Percentiles rank a stretch among this genome's conserved stretches.
These are phyloP conservation scores for Sicyos baderoa DNA, from an alignment of 306 rosid genomes.

Conservation along the genomic window DNA sequence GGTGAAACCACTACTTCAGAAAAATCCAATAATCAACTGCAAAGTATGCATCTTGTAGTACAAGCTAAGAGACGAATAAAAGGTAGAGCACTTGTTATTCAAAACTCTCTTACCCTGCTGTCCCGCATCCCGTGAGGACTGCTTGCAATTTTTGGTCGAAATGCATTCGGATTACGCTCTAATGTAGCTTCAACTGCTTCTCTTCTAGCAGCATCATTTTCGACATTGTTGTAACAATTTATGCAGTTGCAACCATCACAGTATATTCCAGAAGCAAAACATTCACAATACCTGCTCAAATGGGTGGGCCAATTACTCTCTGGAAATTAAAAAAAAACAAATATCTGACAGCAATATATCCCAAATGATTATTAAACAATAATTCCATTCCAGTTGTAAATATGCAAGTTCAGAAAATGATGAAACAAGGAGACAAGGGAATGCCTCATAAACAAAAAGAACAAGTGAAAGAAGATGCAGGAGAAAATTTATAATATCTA, in stretches of 20 bases:
- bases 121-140: constrained; percentile 83
- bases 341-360: neutral
- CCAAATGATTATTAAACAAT: neutral
- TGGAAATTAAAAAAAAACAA: neutral
- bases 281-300: constrained; percentile 87
- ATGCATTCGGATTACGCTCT: constrained; percentile 98
- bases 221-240: constrained; percentile 93
- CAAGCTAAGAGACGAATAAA: neutral
- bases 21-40: neutral
- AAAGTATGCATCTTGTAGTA: neutral
- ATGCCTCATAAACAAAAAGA: neutral
- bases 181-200: constrained; percentile 98
- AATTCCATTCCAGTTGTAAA: neutral
- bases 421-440: neutral
- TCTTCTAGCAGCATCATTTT: constrained; percentile 83
- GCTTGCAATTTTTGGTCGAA: constrained; percentile 97
- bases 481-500: neutral
- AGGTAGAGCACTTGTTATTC: constrained; percentile 6
- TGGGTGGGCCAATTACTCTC: constrained; percentile 29
- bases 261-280: constrained; percentile 98
- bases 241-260: constrained; percentile 99
- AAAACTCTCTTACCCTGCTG: constrained; percentile 52
- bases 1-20: neutral
- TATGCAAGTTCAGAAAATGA: neutral
- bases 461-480: neutral